Conservation (phyloP, 805 yeast species). For the Ogataea kodamae region DNA sequence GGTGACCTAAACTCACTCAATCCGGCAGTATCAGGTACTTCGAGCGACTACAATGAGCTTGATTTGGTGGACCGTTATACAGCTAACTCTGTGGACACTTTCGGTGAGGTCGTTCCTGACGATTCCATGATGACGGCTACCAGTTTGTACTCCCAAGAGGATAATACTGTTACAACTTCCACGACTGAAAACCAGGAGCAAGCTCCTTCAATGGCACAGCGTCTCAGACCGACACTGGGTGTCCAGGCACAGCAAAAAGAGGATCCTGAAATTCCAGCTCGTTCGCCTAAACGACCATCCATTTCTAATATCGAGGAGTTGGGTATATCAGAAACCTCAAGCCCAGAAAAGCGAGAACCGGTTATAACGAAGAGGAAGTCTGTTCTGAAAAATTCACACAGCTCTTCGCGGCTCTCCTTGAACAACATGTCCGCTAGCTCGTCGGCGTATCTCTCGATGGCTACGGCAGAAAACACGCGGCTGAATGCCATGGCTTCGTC, state of each 20-base stretch:
- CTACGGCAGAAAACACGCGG: conserved; percentile 79
- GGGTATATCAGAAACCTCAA: conserved; percentile 18
- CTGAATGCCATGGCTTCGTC: conserved; percentile 58
- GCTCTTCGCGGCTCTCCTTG: conserved; percentile 17
- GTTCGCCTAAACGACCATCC: conserved; percentile 9
- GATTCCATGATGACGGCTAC: conserved; percentile 13
- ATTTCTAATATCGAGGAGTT: conserved; percentile 4
- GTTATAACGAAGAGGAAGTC: conserved; percentile 36
- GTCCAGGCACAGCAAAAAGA: conserved; percentile 12
- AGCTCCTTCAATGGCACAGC: conserved; percentile 42
- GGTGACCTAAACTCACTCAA: conserved; percentile 1
- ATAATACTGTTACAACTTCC: conserved; percentile 8
- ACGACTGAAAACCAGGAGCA: conserved; percentile 10
- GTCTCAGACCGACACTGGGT: conserved; percentile 39
- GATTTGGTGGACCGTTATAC: conserved; percentile 14
- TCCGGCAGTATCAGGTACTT: conserved; percentile 3
- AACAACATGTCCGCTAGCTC: conserved; percentile 44
- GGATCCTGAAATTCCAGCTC: conserved; percentile 24
- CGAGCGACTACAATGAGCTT: conserved; percentile 14
- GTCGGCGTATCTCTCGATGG: conserved; percentile 60
- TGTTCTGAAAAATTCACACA: conserved; percentile 42
- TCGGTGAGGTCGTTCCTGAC: conserved; percentile 2
- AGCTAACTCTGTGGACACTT: conserved; percentile 5
- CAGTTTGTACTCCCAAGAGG: conserved; percentile 9
- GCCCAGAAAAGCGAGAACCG: conserved; percentile 6